Evolutionary conservation across 371 early-diverging fungal genomes (phyloP).

Genomic region (Actinomortierella wolfii): DNA sequence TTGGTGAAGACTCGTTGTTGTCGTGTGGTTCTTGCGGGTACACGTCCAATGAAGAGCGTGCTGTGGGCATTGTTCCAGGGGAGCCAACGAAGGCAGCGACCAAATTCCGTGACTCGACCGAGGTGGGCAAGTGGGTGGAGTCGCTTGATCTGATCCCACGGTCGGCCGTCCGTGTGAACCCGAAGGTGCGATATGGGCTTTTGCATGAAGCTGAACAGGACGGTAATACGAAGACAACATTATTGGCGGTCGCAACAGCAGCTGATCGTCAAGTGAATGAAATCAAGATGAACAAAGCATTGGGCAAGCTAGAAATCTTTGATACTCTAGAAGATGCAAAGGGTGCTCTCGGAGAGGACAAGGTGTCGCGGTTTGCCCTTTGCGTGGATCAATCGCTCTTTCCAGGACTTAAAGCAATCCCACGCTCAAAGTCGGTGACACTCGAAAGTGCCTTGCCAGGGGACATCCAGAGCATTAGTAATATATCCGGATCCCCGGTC

Average conservation of each 20-base stretch:
- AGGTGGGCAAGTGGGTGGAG: slow-evolving; percentile 45
- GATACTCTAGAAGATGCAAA: slow-evolving; percentile 25
- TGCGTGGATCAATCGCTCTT: slow-evolving; percentile 40
- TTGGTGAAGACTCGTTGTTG: slow-evolving; percentile 85
- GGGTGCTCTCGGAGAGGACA: slow-evolving; percentile 15
- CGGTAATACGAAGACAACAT: slow-evolving; percentile 4
- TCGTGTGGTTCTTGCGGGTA: slow-evolving; percentile 75
- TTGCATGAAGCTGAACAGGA: slow-evolving; percentile 5
- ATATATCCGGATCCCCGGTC: too few relatives aligned
- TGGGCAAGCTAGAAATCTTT: slow-evolving; percentile 26
- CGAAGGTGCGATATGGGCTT: slow-evolving; percentile 25
- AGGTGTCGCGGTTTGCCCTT: slow-evolving; percentile 19
- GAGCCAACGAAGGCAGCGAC: slow-evolving; percentile 26
- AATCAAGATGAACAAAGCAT: slow-evolving; percentile 31
- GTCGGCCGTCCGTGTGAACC: slow-evolving; percentile 21
- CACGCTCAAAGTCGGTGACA: slow-evolving; percentile 10
- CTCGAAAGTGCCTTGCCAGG: slow-evolving; percentile 15
- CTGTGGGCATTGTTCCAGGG: slow-evolving; percentile 36
- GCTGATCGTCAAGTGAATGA: slow-evolving; percentile 35
- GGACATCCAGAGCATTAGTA: neutral
- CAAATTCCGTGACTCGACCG: slow-evolving; percentile 33
- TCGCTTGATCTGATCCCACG: slow-evolving; percentile 32
- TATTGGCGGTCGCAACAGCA: slow-evolving; percentile 32
- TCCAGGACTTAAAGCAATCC: slow-evolving; percentile 17
- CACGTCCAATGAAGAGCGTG: slow-evolving; percentile 82